phyloP scores from a whole-genome alignment of 1,284 basidiomycete species.

The Gymnopus androsaceus region DNA sequence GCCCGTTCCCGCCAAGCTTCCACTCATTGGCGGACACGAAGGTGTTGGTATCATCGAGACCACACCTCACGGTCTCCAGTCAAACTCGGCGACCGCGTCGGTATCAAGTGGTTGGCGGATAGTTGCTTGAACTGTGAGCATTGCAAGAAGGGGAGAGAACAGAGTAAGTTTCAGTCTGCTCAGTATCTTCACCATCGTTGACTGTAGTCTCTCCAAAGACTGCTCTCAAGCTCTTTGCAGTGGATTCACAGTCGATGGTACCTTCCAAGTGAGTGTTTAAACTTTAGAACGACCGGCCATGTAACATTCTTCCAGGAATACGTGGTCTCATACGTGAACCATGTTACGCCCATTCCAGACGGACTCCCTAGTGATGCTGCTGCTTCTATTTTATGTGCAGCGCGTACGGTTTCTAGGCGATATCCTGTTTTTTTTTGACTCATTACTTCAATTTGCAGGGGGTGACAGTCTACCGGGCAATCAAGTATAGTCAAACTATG shows the following conservation, averaged over 20 bases:
- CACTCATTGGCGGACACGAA: conserved; percentile 87
- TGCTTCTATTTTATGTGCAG: conserved; percentile 83
- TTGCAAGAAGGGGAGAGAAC: conserved; percentile 74
- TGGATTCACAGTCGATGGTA: conserved; percentile 81
- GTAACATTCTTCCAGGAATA: conserved; percentile 87
- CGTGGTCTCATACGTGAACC: conserved; percentile 66
- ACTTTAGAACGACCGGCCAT: too few relatives aligned
- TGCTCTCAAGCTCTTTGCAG: conserved; percentile 65
- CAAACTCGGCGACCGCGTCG: conserved; percentile 79
- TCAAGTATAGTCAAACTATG: conserved; percentile 72
- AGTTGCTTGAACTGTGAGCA: conserved; percentile 67
- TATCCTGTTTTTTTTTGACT: background rate
- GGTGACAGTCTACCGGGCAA: conserved; percentile 81
- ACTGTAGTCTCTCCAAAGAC: conserved; percentile 36
- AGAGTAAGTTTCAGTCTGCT: conserved; percentile 46
- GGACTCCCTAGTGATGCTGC: conserved; percentile 66
- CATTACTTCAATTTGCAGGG: conserved; percentile 43
- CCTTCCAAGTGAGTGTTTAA: too few relatives aligned
- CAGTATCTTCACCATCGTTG: conserved; percentile 1
- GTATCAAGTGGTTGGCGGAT: conserved; percentile 85
- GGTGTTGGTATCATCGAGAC: conserved; percentile 79
- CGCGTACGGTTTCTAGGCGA: conserved; percentile 30
- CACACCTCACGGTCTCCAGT: conserved; percentile 62
- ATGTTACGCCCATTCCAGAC: conserved; percentile 79
- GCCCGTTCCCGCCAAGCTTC: conserved; percentile 67